Evolutionary conservation across 1,284 basidiomycete species (phyloP).

Genomic region (Cutaneotrichosporon sp.): DNA sequence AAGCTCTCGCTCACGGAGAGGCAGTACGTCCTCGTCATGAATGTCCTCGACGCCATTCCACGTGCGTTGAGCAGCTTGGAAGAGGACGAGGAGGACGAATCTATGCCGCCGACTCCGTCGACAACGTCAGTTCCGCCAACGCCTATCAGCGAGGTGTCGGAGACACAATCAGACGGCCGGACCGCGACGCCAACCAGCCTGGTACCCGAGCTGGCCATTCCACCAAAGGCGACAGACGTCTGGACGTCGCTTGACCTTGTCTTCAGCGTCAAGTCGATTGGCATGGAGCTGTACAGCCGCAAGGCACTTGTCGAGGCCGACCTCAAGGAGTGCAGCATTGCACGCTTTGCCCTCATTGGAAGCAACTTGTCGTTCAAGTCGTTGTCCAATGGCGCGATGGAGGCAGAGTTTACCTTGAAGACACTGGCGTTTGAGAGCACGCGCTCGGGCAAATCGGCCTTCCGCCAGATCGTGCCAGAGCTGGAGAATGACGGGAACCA

Average conservation of each 20-base stretch:
- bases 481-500: conserved; percentile 82
- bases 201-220: conserved; percentile 51
- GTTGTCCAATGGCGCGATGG: conserved; percentile 74
- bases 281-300: conserved; percentile 84
- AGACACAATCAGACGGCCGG: not conserved
- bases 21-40: conserved; percentile 79
- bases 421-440: conserved; percentile 91
- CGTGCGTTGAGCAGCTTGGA: conserved; percentile 54
- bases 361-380: conserved; percentile 76
- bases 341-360: conserved; percentile 75
- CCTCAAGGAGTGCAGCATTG: conserved; percentile 74
- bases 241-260: conserved; percentile 72
- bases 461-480: conserved; percentile 92
- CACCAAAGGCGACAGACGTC: conserved; percentile 26
- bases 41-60: conserved; percentile 68
- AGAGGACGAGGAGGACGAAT: conserved; percentile 37
- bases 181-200: conserved; percentile 43
- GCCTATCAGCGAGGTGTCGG: conserved; percentile 1
- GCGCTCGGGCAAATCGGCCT: conserved; percentile 71
- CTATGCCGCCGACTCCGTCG: conserved; percentile 21
- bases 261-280: conserved; percentile 68
- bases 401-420: conserved; percentile 80
- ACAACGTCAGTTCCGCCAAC: conserved; percentile 15
- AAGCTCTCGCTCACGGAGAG: conserved; percentile 80
- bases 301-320: conserved; percentile 58